Evolutionary conservation across 1,284 basidiomycete species (phyloP), one percentile per base, ranked within the genome.

Genomic region (Apiotrichum gamsii): DNA sequence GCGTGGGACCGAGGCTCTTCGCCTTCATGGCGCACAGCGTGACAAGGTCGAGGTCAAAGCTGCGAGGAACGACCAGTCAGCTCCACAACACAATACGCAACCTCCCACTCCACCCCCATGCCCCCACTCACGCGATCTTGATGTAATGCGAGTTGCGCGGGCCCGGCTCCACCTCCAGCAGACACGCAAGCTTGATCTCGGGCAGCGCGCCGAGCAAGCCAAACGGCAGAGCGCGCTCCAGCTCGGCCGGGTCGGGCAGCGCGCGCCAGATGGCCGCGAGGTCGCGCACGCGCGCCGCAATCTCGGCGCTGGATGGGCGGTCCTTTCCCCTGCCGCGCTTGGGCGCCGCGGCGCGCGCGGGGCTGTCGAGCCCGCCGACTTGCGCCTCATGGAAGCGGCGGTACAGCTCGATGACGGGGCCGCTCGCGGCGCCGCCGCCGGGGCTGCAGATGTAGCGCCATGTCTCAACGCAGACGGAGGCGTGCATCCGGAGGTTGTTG

Each of bases 31-130:
- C 53, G 30, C 64, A 64, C 8, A 56, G 45, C 15, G 56, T 58
- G 1, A 25, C 39, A 31, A 65, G 62, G 39, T 68, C 65, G 41
- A 68, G 45, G 16, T 66, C 61, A 35, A 66, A 68, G 2, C 64
- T 67, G 44, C 11, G 3, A 9, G 8, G 15, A n/a, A n/a, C n/a
- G n/a, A n/a, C n/a, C n/a, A n/a, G n/a, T n/a, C n/a, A n/a, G n/a
- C n/a, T n/a, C n/a, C n/a, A n/a, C n/a, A n/a, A n/a, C n/a, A n/a
- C n/a, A n/a, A n/a, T n/a, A n/a, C n/a, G n/a, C n/a, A n/a, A n/a
- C n/a, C n/a, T n/a, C n/a, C n/a, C n/a, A n/a, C n/a, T n/a, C n/a
- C n/a, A n/a, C n/a, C n/a, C n/a, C n/a, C n/a, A n/a, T n/a, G 20
- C 15, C 9, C 13, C 16, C 18, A 28, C 43, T 42, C 30, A 39